phyloP scores from a whole-genome alignment of 208 protist species.

The Lotmaria passim region DNA sequence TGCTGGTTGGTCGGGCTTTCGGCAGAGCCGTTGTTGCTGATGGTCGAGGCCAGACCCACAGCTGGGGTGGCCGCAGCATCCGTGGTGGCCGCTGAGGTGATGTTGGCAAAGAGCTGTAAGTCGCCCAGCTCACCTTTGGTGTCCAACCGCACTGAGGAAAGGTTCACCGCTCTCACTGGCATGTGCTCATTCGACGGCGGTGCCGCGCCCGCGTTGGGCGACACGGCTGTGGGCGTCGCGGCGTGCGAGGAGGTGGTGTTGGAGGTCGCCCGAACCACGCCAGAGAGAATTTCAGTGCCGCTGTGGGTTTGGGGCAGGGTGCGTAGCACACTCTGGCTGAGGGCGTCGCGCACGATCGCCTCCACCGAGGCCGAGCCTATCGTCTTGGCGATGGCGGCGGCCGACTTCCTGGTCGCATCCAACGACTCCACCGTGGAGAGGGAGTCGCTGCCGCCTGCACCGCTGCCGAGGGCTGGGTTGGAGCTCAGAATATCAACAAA shows the following conservation, averaged over 20 bases:
- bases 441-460: not conserved
- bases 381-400: not conserved
- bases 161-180: slow-evolving; percentile 8
- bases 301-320: slow-evolving; percentile 41
- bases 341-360: slow-evolving; percentile 60
- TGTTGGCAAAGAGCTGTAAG: not conserved
- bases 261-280: not conserved
- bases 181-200: not conserved
- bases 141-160: slow-evolving; percentile 8
- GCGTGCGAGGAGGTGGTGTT: slow-evolving; percentile 1
- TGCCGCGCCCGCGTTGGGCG: not conserved
- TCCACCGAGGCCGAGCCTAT: slow-evolving; percentile 35
- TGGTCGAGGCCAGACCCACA: too few relatives aligned
- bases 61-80: not conserved
- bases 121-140: not conserved
- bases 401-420: slow-evolving; percentile 1
- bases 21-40: not conserved
- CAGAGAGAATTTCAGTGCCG: not conserved
- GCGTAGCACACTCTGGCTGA: slow-evolving; percentile 66
- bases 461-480: not conserved
- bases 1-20: not conserved
- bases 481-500: not conserved
- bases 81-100: not conserved
- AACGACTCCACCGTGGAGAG: not conserved
- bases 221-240: not conserved